Evolutionary conservation across 1,139 yeast species (phyloP).

Genomic region (Taphrina flavorubra): DNA sequence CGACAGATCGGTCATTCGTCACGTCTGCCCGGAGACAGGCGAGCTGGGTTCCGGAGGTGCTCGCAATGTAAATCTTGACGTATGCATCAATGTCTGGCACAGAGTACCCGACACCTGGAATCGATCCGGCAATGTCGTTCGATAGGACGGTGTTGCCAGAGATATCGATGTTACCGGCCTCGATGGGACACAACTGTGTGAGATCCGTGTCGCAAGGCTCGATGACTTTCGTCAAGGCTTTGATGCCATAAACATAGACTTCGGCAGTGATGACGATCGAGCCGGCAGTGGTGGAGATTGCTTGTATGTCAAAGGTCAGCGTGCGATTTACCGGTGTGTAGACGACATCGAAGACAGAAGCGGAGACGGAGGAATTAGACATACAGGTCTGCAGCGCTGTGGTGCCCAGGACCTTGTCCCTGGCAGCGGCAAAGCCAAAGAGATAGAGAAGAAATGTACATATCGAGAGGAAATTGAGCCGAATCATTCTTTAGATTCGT

Average conservation of each 20-base stretch:
- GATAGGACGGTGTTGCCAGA: slow-evolving; percentile 59
- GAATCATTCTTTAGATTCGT: neutral
- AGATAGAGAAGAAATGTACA: slow-evolving; percentile 9
- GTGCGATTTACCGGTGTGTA: slow-evolving; percentile 70
- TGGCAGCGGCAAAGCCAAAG: slow-evolving; percentile 14
- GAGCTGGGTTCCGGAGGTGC: slow-evolving; percentile 56
- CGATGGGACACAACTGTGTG: slow-evolving; percentile 75
- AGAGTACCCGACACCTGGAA: slow-evolving; percentile 85
- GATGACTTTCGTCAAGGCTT: slow-evolving; percentile 61
- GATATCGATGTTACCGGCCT: slow-evolving; percentile 85
- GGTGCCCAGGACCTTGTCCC: slow-evolving; percentile 46
- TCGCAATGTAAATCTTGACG: slow-evolving; percentile 73
- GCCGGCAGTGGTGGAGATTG: slow-evolving; percentile 78
- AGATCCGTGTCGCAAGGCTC: slow-evolving; percentile 66
- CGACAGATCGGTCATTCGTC: slow-evolving; percentile 90
- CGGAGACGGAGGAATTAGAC: slow-evolving; percentile 86
- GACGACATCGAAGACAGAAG: slow-evolving; percentile 79
- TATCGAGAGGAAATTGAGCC: slow-evolving; percentile 2
- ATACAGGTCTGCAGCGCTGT: slow-evolving; percentile 85
- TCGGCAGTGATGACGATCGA: slow-evolving; percentile 70
- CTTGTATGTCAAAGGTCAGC: slow-evolving; percentile 71
- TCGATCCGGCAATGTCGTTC: slow-evolving; percentile 56
- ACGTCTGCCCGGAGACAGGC: slow-evolving; percentile 94
- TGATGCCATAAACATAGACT: slow-evolving; percentile 84
- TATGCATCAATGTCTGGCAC: slow-evolving; percentile 95